Evolutionary conservation across 2,329 filamentous ascomycete species (phyloP).

Genomic region (Aspergillus melleus): DNA sequence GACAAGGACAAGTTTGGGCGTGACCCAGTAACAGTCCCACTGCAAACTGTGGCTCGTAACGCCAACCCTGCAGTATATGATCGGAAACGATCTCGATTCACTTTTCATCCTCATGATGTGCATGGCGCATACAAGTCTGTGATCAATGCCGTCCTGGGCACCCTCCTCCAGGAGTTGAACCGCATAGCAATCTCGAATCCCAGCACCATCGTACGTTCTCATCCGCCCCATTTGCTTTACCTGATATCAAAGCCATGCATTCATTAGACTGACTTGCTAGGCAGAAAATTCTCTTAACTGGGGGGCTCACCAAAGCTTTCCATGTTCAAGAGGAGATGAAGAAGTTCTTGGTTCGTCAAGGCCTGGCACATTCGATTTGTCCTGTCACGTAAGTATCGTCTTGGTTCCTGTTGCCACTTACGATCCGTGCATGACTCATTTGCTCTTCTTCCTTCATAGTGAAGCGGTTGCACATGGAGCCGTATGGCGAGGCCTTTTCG

Average conservation of each 20-base stretch:
- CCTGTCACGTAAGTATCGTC: neutral
- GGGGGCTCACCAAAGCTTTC: neutral
- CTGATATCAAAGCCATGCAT: neutral
- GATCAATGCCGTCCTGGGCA: neutral
- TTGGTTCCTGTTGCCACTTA: neutral
- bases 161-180: too few relatives aligned
- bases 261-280: neutral
- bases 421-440: neutral
- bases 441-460: neutral
- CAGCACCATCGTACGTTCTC: neutral
- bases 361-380: neutral
- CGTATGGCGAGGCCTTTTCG: neutral
- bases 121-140: neutral
- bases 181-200: neutral
- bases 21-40: neutral
- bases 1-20: neutral
- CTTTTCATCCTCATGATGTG: neutral
- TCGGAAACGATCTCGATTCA: neutral
- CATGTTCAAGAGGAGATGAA: neutral
- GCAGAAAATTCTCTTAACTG: neutral
- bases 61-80: neutral
- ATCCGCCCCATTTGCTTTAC: neutral
- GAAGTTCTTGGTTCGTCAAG: neutral
- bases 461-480: neutral
- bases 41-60: neutral